phyloP scores from a whole-genome alignment of 2,329 filamentous ascomycete species.

The Rhynchosporium secalis region DNA sequence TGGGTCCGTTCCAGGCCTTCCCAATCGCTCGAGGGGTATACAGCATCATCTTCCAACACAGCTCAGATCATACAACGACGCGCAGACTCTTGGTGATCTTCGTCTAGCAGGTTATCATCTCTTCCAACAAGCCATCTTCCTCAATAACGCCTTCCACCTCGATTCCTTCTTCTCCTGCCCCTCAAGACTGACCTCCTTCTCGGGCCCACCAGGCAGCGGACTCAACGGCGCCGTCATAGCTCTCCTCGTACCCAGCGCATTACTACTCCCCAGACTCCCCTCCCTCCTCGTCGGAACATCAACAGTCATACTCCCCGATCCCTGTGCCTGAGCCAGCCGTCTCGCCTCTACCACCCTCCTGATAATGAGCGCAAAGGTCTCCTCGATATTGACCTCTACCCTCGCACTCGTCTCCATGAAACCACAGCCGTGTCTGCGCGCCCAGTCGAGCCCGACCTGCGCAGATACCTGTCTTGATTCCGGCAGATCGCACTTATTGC shows the following conservation, averaged over 20 bases:
- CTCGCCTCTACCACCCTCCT: slow-evolving; percentile 57
- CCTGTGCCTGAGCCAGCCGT: slow-evolving; percentile 22
- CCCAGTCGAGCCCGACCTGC: slow-evolving; percentile 74
- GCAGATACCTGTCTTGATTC: slow-evolving; percentile 68
- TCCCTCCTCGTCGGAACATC: slow-evolving; percentile 17
- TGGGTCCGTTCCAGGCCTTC: no score
- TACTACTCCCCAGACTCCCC: slow-evolving; percentile 16
- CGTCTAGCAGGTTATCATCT: background rate
- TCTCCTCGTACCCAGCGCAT: slow-evolving; percentile 31
- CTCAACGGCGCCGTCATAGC: slow-evolving; percentile 37
- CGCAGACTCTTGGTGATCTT: background rate
- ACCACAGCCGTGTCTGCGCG: slow-evolving; percentile 68
- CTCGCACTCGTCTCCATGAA: slow-evolving; percentile 90
- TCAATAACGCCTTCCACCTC: slow-evolving; percentile 21
- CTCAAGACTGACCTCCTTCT: slow-evolving; percentile 29
- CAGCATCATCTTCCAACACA: no score
- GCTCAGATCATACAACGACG: background rate
- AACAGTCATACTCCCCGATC: slow-evolving; percentile 12
- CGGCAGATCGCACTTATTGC: slow-evolving; percentile 83
- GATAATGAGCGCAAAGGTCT: slow-evolving; percentile 76
- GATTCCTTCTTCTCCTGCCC: slow-evolving; percentile 13
- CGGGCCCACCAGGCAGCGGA: slow-evolving; percentile 32
- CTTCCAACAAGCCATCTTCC: slow-evolving; percentile 27
- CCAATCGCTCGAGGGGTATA: no score
- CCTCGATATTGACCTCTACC: slow-evolving; percentile 84